Evolutionary conservation across 225 moss, liverwort and hornwort species (phyloP).

Genomic region (Pseudoscleropodium purum): DNA sequence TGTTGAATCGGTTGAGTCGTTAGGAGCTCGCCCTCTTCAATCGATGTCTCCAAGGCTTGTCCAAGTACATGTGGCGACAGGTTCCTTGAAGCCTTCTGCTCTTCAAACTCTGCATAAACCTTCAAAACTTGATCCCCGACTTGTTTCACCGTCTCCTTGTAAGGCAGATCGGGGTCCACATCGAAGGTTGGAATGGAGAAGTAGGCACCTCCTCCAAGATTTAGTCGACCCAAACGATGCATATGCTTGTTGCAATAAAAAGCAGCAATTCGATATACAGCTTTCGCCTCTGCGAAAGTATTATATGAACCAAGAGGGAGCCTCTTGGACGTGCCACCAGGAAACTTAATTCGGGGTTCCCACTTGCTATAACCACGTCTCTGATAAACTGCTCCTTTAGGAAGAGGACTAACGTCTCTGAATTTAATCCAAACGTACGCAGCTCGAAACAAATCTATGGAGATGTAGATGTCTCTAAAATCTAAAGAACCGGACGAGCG

Average conservation of each 20-base stretch:
- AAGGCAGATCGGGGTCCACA: not conserved
- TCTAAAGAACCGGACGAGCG: not conserved
- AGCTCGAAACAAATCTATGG: not conserved
- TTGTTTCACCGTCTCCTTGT: not conserved
- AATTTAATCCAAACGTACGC: not conserved
- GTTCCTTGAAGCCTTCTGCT: not conserved
- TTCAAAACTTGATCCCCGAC: not conserved
- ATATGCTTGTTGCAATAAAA: not conserved
- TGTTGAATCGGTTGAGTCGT: not conserved
- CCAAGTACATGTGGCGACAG: not conserved
- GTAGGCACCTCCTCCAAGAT: not conserved
- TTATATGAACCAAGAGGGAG: not conserved
- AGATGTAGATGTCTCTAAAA: not conserved
- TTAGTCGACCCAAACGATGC: not conserved
- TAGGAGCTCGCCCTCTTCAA: not conserved
- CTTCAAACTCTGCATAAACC: not conserved
- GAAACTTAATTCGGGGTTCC: not conserved
- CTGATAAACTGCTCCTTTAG: not conserved
- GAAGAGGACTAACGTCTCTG: not conserved
- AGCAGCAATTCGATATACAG: not conserved
- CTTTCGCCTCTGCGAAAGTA: not conserved
- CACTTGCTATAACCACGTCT: not conserved
- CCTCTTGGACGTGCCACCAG: not conserved
- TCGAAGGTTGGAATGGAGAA: not conserved
- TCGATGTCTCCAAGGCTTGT: not conserved